A percentile compares a stretch with the other conserved stretches of the same genome.
These are phyloP conservation scores for Eucalyptus regnans DNA, from an alignment of 345 rosid genomes.

Conservation along the genomic window DNA sequence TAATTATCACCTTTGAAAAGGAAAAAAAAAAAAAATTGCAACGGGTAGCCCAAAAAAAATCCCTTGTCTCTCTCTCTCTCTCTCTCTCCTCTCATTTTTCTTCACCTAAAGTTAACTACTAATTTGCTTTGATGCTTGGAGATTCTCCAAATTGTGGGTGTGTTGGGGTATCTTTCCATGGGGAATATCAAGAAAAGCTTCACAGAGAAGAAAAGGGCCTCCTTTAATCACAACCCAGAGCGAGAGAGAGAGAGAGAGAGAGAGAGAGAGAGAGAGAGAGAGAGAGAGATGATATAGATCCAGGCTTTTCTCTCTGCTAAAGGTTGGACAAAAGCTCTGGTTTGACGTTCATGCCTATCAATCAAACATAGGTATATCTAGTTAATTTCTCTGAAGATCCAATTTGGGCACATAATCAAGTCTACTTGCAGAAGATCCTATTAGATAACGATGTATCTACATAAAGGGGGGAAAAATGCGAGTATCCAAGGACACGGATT, in stretches of 20 bases:
- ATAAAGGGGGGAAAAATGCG: neutral
- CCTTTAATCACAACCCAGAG: neutral
- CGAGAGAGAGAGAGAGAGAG: neutral
- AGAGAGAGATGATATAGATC: neutral
- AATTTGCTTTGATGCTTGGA: conserved; percentile 13
- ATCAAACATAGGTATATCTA: neutral
- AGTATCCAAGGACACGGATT: neutral
- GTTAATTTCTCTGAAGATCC: neutral
- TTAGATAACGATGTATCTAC: neutral
- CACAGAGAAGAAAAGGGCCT: conserved; percentile 12
- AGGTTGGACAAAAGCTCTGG: conserved; percentile 13
- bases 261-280: neutral
- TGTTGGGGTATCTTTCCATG: conserved; percentile 9
- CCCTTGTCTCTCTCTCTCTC: neutral
- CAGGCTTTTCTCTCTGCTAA: conserved; percentile 27
- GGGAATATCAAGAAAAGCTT: conserved; percentile 13
- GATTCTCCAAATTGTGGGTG: conserved; percentile 37
- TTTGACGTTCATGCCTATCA: conserved; percentile 22
- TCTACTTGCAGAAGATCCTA: neutral
- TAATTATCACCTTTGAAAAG: conserved; percentile 18
- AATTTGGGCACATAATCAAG: neutral
- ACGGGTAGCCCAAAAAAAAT: conserved; percentile 9
- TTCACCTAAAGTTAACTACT: conserved; percentile 11
- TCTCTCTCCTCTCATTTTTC: conserved; percentile 1
- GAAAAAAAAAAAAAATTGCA: neutral